A percentile compares a stretch with the other conserved stretches of the same genome.
phyloP scores from a whole-genome alignment of 176 grass and related monocot genomes.

The Aegilops longissima region DNA sequence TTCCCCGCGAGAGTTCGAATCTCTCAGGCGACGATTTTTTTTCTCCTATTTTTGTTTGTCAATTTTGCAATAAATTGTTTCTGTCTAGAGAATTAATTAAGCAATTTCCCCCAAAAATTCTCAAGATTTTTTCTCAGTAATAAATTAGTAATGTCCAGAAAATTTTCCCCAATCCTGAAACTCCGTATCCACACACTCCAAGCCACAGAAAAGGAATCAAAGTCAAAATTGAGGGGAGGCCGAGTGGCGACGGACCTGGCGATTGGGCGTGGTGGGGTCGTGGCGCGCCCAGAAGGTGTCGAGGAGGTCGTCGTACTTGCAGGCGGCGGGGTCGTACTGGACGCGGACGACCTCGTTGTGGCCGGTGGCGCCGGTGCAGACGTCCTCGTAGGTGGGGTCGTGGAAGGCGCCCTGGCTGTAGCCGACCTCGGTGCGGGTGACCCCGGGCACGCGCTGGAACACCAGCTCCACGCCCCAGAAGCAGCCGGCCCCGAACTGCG shows the following conservation, averaged over 20 bases:
- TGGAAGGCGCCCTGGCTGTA: conserved; percentile 93
- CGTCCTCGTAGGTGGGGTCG: conserved; percentile 87
- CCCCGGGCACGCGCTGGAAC: conserved; percentile 91
- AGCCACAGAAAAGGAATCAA: not conserved
- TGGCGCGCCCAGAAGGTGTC: conserved; percentile 72
- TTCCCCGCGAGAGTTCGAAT: conserved; percentile 99
- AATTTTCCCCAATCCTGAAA: not conserved
- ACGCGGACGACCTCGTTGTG: conserved; percentile 94
- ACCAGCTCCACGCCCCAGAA: conserved; percentile 97
- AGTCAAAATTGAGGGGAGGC: not conserved
- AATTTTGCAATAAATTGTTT: not conserved
- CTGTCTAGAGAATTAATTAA: not conserved
- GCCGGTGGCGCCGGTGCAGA: conserved; percentile 79
- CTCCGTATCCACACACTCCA: not conserved
- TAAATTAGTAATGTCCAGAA: not conserved
- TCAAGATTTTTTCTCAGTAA: not conserved
- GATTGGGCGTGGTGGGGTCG: conserved; percentile 86
- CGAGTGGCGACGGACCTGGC: conserved; percentile 55
- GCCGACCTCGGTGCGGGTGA: conserved; percentile 82
- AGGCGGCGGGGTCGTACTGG: conserved; percentile 71
- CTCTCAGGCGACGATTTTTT: conserved; percentile 51
- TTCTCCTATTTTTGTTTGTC: not conserved
- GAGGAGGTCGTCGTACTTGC: conserved; percentile 89
- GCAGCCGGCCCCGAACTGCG: conserved; percentile 93
- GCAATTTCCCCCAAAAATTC: not conserved